phyloP scores from a whole-genome alignment of 176 grass and related monocot species.

The Musa troglodytarum region DNA sequence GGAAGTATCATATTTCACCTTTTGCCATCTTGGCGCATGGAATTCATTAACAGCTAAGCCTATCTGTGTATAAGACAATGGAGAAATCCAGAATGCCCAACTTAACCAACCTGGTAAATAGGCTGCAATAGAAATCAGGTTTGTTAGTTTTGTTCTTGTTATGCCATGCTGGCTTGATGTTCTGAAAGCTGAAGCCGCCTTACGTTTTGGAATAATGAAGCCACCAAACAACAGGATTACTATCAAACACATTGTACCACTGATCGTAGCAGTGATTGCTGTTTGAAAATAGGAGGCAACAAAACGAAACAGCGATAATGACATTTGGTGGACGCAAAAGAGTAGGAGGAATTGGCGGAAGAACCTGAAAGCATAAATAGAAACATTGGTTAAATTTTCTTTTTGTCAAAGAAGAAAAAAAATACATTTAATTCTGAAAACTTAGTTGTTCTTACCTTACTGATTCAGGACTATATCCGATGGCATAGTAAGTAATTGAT shows the following conservation, averaged over 20 bases:
- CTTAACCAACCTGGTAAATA: slow-evolving; percentile 63
- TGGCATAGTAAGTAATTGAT: background rate
- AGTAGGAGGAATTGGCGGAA: slow-evolving; percentile 54
- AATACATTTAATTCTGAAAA: background rate
- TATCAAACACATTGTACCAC: slow-evolving; percentile 21
- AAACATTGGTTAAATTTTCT: too few species aligned
- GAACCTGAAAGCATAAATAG: slow-evolving; percentile 31
- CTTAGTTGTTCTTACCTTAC: slow-evolving; percentile 33
- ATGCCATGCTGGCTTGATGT: background rate
- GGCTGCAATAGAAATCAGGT: slow-evolving; percentile 20
- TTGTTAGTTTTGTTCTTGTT: background rate
- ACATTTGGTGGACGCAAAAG: slow-evolving; percentile 38
- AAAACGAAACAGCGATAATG: slow-evolving; percentile 54
- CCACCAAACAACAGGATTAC: slow-evolving; percentile 50
- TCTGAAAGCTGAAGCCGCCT: slow-evolving; percentile 13
- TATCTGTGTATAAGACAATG: slow-evolving; percentile 63
- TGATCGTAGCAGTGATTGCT: slow-evolving; percentile 25
- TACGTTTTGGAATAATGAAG: slow-evolving; percentile 63
- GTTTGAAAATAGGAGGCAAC: slow-evolving; percentile 51
- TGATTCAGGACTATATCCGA: slow-evolving; percentile 25
- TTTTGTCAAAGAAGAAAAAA: too few species aligned
- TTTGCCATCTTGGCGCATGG: slow-evolving; percentile 59
- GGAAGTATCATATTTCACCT: slow-evolving; percentile 27
- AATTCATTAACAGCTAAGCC: slow-evolving; percentile 74
- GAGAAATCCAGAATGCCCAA: slow-evolving; percentile 83